A percentile compares a stretch with the other conserved stretches of the same genome.
Evolutionary conservation across 306 rosid species (phyloP).

Genomic region (Citrullus mucosospermus): DNA sequence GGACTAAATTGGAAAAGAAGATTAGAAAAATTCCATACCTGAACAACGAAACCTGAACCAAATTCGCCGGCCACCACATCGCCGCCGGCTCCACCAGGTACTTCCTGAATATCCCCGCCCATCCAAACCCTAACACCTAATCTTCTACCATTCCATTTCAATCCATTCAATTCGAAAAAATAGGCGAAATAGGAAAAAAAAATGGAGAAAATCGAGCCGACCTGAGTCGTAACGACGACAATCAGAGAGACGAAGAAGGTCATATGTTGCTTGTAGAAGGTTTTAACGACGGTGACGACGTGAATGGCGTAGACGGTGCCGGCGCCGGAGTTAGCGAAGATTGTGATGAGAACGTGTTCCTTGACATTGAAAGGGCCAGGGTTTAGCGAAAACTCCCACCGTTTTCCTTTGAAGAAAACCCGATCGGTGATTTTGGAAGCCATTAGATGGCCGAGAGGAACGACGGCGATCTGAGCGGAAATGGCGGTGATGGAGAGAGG

Average conservation of each 20-base stretch:
- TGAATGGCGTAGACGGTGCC: slow-evolving; percentile 90
- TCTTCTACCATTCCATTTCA: slow-evolving; percentile 8
- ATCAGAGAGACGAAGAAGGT: slow-evolving; percentile 59
- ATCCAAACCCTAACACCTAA: slow-evolving; percentile 86
- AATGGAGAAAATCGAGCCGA: neutral
- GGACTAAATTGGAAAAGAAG: neutral
- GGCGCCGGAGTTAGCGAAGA: slow-evolving; percentile 93
- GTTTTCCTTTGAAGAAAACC: slow-evolving; percentile 37
- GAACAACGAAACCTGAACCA: slow-evolving; percentile 96
- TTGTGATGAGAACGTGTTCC: slow-evolving; percentile 86
- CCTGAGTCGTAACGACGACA: slow-evolving; percentile 81
- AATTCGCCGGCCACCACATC: slow-evolving; percentile 98
- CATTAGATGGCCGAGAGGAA: slow-evolving; percentile 81
- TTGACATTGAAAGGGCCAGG: slow-evolving; percentile 91
- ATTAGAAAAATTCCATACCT: slow-evolving; percentile 23
- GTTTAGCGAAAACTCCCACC: slow-evolving; percentile 59
- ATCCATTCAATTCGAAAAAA: neutral
- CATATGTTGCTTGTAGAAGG: slow-evolving; percentile 40
- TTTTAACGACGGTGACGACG: slow-evolving; percentile 62
- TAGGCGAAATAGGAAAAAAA: neutral
- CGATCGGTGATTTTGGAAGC: slow-evolving; percentile 45
- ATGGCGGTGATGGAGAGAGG: slow-evolving; percentile 76
- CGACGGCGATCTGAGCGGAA: slow-evolving; percentile 93
- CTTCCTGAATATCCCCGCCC: slow-evolving; percentile 88
- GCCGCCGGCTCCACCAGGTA: slow-evolving; percentile 86